Base-by-base conservation (phyloP, 768 basidiomycete genomes). In the Galerina marginata region DNA sequence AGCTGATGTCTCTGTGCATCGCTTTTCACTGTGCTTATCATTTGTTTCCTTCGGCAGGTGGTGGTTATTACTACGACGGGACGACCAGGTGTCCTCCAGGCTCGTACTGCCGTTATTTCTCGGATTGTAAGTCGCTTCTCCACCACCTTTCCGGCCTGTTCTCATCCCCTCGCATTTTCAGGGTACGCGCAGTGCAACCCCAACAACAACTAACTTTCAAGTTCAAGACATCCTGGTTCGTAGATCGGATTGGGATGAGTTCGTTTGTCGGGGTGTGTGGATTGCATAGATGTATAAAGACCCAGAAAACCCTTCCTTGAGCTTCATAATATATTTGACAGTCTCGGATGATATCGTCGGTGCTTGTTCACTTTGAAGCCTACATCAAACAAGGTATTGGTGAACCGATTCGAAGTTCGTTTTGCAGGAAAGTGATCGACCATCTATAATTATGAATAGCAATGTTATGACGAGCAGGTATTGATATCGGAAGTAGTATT, bases 151-250 rank as follows among this genome's bases (percentile, higher is more conserved):
- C 20, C 20, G 20, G 9, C 12, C 15, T 43, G 26, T 40, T 16
- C 15, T 26, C 43, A 38, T 23, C 4, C 25, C 39, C n/a, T 11
- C 33, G 9, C 26, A n/a, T 15, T 14, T 57, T 15, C 47, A 69
- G 68, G 68, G 68, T 69, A 69, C 60, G 65, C 68, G 49, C 68
- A 69, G 54, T 69, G 68, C 60, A 69, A 69, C 56, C 68, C 50
- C 44, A 65, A 63, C 25, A 51, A 58, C 56, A 59, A 67, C 43
- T 65, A 65, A 37, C 37, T 60, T 16, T 4, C 33, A 26, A 36
- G 26, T 45, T 50, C 43, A 16, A 43, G 46, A 37, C 50, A 48
- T 48, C 48, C 45, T 36, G 57, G 61, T 59, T 49, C 56, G 60
- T 45, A 45, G 29, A 47, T 38, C 36, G 46, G 29, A 16, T 9